A percentile compares a stretch with the other conserved stretches of the same genome.
Conservation (phyloP, 768 basidiomycete species). For the Collybia mongolica region DNA sequence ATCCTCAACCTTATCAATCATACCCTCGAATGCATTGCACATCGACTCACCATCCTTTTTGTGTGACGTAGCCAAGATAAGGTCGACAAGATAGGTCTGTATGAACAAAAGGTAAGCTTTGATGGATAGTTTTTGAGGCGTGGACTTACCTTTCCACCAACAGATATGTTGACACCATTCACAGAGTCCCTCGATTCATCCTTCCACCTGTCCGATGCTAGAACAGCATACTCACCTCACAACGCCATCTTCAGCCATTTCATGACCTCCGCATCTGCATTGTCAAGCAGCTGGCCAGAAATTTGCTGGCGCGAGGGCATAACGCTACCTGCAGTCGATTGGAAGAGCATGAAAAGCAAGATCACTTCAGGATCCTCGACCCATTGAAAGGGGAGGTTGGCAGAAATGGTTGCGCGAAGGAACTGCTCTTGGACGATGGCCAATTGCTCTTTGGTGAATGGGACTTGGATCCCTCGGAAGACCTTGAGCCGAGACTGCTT, state of each 20-base stretch:
- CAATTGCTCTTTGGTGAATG: too few species aligned
- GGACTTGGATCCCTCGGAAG: too few species aligned
- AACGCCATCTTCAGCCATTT: conserved; percentile 13
- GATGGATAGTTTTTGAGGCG: too few species aligned
- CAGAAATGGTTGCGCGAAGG: too few species aligned
- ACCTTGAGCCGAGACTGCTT: too few species aligned
- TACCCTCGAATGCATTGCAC: conserved; percentile 20
- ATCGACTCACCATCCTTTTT: conserved; percentile 23
- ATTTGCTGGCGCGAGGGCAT: conserved; percentile 18
- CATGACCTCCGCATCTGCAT: too few species aligned
- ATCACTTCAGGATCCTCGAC: too few species aligned
- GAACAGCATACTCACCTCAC: conserved; percentile 12
- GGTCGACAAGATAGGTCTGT: conserved; percentile 22
- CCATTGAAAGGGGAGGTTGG: too few species aligned
- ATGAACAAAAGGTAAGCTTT: not conserved
- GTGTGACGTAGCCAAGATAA: conserved; percentile 17
- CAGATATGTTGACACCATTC: conserved; percentile 20
- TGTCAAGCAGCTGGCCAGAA: conserved; percentile 19
- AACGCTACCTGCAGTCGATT: too few species aligned
- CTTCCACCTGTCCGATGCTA: conserved; percentile 25
- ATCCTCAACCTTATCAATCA: conserved; percentile 22
- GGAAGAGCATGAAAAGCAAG: too few species aligned
- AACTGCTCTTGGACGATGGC: too few species aligned
- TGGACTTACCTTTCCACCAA: too few species aligned
- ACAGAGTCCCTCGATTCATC: conserved; percentile 20